phyloP scores from a whole-genome alignment of 2,329 filamentous ascomycete species.

The Fusarium nisikadoi region DNA sequence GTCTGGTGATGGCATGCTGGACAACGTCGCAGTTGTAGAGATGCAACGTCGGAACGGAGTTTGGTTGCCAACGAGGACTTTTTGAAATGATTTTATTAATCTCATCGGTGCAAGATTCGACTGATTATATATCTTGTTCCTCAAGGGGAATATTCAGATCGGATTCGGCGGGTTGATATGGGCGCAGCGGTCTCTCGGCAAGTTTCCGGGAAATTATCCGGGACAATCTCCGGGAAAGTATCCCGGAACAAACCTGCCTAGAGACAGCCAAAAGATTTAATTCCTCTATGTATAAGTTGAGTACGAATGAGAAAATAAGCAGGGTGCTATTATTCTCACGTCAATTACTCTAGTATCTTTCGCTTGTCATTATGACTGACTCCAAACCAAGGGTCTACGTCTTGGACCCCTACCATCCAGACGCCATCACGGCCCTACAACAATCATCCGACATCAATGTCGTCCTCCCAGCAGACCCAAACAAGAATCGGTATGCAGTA shows the following conservation, averaged over 20 bases:
- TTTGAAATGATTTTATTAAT: accelerated
- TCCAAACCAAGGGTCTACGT: neutral
- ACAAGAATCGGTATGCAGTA: accelerated
- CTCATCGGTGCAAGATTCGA: accelerated
- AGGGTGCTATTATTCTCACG: too few relatives aligned
- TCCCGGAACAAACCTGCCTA: accelerated
- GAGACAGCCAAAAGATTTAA: accelerated
- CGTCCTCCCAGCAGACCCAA: neutral
- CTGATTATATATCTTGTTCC: accelerated
- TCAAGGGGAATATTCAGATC: too few relatives aligned
- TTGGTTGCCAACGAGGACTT: neutral
- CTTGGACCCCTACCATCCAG: neutral
- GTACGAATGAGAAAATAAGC: accelerated
- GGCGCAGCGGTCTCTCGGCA: accelerated
- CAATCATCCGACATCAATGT: neutral
- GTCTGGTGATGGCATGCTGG: neutral
- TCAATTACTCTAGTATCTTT: neutral
- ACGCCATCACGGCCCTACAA: neutral
- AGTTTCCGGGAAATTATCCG: neutral
- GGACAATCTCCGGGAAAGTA: neutral
- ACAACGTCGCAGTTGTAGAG: accelerated
- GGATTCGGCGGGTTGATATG: neutral
- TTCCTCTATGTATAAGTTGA: accelerated
- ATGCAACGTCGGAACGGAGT: accelerated
- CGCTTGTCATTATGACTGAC: neutral